Conservation (phyloP, 106 monocot species). For the Triglochin maritima region DNA sequence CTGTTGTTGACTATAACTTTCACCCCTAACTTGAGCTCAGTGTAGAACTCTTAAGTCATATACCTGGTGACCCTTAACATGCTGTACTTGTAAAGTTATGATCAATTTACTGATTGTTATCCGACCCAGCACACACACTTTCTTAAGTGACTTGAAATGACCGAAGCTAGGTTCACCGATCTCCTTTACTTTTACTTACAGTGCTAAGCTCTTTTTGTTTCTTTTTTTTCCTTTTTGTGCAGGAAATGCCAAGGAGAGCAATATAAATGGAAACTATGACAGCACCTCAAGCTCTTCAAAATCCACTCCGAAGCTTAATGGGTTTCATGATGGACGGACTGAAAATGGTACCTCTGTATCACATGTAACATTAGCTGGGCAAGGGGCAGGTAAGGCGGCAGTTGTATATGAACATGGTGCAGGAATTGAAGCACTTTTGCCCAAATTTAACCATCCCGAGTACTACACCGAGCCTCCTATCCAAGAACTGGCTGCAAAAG, state of each 20-base stretch:
- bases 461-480: slow-evolving; percentile 68
- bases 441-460: slow-evolving; percentile 53
- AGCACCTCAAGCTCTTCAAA: slow-evolving; percentile 6
- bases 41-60: neutral
- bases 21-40: neutral
- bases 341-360: slow-evolving; percentile 15
- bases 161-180: neutral
- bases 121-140: no score
- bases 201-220: neutral
- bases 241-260: slow-evolving; percentile 5
- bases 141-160: neutral
- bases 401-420: slow-evolving; percentile 45
- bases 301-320: slow-evolving; percentile 19
- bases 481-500: slow-evolving; percentile 81
- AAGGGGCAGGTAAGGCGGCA: slow-evolving; percentile 39
- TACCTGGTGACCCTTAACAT: neutral
- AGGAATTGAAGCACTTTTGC: slow-evolving; percentile 55
- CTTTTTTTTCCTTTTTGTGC: neutral
- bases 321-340: slow-evolving; percentile 11
- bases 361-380: slow-evolving; percentile 19
- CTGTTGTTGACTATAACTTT: neutral
- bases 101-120: neutral
- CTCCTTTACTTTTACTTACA: neutral
- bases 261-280: slow-evolving; percentile 16
- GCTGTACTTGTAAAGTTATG: neutral